Evolutionary conservation across 2,329 filamentous ascomycete genomes (phyloP).

Genomic region (Pyrenophora graminea): DNA sequence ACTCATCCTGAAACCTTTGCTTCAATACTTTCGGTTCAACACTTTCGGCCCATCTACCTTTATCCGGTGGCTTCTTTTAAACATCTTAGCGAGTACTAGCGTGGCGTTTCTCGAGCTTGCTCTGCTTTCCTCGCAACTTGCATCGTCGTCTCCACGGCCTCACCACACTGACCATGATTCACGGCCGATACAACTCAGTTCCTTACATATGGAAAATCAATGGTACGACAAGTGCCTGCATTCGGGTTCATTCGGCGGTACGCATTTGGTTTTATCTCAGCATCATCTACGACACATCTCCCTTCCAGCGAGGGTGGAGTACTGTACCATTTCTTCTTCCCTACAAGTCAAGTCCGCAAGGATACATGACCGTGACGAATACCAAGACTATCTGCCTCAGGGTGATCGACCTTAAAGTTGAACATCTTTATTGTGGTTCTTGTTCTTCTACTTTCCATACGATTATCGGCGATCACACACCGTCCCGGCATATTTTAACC

Average conservation of each 20-base stretch:
- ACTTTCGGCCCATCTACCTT: slow-evolving; percentile 24
- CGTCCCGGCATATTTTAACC: slow-evolving; percentile 25
- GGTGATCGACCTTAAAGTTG: slow-evolving; percentile 46
- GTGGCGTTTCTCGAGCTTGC: slow-evolving; percentile 43
- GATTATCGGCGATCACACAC: slow-evolving; percentile 13
- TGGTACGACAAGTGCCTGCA: slow-evolving; percentile 21
- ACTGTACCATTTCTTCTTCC: slow-evolving; percentile 29
- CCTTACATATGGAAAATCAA: slow-evolving; percentile 39
- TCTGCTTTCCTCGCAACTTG: slow-evolving; percentile 34
- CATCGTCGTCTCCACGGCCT: slow-evolving; percentile 39
- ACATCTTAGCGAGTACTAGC: slow-evolving; percentile 45
- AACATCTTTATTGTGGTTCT: slow-evolving; percentile 40
- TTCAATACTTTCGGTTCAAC: slow-evolving; percentile 17
- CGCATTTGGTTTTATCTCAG: slow-evolving; percentile 23
- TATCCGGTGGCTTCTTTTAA: slow-evolving; percentile 33
- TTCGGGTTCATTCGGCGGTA: slow-evolving; percentile 22
- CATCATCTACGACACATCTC: slow-evolving; percentile 26
- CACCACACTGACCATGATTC: slow-evolving; percentile 32
- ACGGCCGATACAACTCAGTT: slow-evolving; percentile 37
- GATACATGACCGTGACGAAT: slow-evolving; percentile 44
- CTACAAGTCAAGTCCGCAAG: slow-evolving; percentile 33
- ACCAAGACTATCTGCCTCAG: slow-evolving; percentile 47
- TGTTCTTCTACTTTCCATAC: slow-evolving; percentile 11
- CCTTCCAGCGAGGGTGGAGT: slow-evolving; percentile 26
- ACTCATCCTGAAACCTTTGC: slow-evolving; percentile 33